phyloP scores from a whole-genome alignment of 345 rosid species.

The Excoecaria cochinchinensis region DNA sequence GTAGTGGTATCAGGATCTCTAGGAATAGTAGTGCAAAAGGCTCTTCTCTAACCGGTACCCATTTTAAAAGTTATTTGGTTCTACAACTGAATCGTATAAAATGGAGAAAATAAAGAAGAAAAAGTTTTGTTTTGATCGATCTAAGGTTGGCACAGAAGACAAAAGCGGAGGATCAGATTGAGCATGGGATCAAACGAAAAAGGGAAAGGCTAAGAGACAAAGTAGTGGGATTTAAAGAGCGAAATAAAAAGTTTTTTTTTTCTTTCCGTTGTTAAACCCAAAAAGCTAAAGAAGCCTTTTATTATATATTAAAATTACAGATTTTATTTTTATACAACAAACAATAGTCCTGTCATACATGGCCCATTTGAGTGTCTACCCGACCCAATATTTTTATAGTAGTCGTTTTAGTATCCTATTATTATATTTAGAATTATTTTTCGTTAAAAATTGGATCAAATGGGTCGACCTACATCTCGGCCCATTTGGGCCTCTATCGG shows the following conservation, averaged over 20 bases:
- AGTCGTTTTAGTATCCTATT: no score
- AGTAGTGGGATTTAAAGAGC: slow-evolving; percentile 18
- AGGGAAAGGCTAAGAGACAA: slow-evolving; percentile 27
- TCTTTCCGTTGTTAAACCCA: slow-evolving; percentile 16
- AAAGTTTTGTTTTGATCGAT: slow-evolving; percentile 34
- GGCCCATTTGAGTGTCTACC: no score
- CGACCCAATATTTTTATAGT: no score
- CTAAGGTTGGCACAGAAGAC: slow-evolving; percentile 42
- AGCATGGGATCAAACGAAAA: slow-evolving; percentile 40
- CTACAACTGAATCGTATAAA: not conserved
- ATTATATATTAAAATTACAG: no score
- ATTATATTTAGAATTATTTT: no score
- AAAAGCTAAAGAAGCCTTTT: slow-evolving; percentile 27
- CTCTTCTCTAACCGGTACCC: slow-evolving; percentile 98
- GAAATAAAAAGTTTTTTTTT: no score
- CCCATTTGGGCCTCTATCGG: no score
- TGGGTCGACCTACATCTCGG: no score
- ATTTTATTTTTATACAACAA: no score
- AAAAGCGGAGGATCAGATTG: slow-evolving; percentile 37
- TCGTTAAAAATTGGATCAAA: no score
- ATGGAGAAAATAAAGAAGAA: slow-evolving; percentile 15
- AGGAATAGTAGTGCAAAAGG: slow-evolving; percentile 79
- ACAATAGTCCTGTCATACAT: no score
- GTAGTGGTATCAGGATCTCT: slow-evolving; percentile 46
- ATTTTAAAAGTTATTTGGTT: slow-evolving; percentile 21